These are phyloP conservation scores for Trichoderma koningiopsis DNA, from an alignment of 2,329 filamentous ascomycete species.

Conservation along the genomic window DNA sequence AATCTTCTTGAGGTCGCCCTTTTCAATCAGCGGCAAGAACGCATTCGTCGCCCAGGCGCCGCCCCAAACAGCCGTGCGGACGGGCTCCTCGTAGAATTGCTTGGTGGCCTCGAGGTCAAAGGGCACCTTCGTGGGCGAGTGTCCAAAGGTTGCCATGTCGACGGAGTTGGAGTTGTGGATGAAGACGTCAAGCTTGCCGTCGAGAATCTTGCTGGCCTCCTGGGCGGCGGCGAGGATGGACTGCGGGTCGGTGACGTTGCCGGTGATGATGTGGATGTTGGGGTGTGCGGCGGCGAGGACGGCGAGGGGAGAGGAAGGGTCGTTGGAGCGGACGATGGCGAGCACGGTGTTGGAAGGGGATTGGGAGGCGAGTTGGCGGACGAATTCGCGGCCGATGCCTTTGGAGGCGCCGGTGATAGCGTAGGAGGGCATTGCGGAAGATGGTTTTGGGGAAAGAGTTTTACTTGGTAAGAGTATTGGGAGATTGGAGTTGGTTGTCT, in stretches of 20 bases:
- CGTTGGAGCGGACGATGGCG: conserved; percentile 42
- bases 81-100: conserved; percentile 42
- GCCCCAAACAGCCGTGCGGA: conserved; percentile 38
- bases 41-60: conserved; percentile 36
- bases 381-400: conserved; percentile 34
- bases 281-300: conserved; percentile 36
- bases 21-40: conserved; percentile 45
- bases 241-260: conserved; percentile 38
- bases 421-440: conserved; percentile 26
- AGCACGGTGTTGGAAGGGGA: conserved; percentile 41
- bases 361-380: conserved; percentile 36
- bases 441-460: not conserved
- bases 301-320: conserved; percentile 30
- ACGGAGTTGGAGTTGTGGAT: conserved; percentile 42
- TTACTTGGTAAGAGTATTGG: not conserved
- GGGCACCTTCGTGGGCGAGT: conserved; percentile 27
- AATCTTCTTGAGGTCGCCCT: conserved; percentile 45
- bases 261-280: conserved; percentile 44
- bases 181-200: conserved; percentile 44
- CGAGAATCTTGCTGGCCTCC: conserved; percentile 37
- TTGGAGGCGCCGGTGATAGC: conserved; percentile 28
- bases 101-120: conserved; percentile 22
- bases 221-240: conserved; percentile 41
- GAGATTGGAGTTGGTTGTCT: not conserved
- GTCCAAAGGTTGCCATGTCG: conserved; percentile 28